Base-by-base conservation (phyloP, 352 stramenopile genomes). In the Globisporangium splendens region DNA sequence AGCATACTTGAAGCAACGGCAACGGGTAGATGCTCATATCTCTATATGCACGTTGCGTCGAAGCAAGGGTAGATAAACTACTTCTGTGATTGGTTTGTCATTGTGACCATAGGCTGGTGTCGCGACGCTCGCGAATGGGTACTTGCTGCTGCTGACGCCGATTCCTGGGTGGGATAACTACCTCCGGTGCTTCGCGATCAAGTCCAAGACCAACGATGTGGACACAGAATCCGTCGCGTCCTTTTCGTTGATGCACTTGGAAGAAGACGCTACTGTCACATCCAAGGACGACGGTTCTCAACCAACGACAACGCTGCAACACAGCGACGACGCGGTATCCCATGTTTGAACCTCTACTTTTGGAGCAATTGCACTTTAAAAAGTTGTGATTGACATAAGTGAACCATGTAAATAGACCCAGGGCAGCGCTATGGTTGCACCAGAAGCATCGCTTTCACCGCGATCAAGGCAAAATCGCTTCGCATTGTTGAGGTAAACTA, bases 131-230 rank as follows among this genome's bases (percentile, higher is more conserved):
- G 46, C 54, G 3, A 61, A 70, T 7, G 77, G 72, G 1, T 54
- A 65, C 12, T 54, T 91, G 28, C 65, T 89, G 65, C 56, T 91
- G 22, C 63, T 91, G 20, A 72, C 72, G 18, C 81, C 81, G 7
- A 59, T 89, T 6, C 48, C 65, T 8, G 63, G 75, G 18, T 62
- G 66, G 22, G 62, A 79, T 56, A 60, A 55, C 20, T 66, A 62
- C 46, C 58, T 91, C 11, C 73, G 76, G 15, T 89, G 79, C 50
- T 56, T 88, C 21, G 68, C 82, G 47, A 60, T 89, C 21, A 84
- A 83, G 50, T 65, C 78, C 1, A 73, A 66, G 43, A 28, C 62
- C 6, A 68, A 51, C 2, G 56, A 52, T 3, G 12, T 56, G n/a
- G 46, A 57, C 6, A 24, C 33, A 6, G 58, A 57, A 8, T 54